phyloP scores from a whole-genome alignment of 805 yeast species.

The Isabelozyma gotoi region DNA sequence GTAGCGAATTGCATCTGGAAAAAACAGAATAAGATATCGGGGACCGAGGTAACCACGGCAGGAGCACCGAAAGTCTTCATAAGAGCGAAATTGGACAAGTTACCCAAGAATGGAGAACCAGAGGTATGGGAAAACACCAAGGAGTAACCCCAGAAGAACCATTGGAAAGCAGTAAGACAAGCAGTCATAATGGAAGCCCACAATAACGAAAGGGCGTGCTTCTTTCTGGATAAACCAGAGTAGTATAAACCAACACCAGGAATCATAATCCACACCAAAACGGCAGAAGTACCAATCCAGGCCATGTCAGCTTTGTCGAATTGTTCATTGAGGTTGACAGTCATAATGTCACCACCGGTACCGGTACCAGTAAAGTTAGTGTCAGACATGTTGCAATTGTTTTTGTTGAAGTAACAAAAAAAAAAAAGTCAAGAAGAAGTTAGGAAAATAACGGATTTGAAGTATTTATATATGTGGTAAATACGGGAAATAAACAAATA shows the following conservation, averaged over 20 bases:
- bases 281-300: constrained; percentile 78
- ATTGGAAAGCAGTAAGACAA: constrained; percentile 82
- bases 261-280: constrained; percentile 91
- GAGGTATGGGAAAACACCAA: constrained; percentile 74
- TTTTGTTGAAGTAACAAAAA: too few species aligned
- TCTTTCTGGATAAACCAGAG: constrained; percentile 91
- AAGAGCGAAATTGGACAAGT: constrained; percentile 76
- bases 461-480: background rate
- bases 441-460: background rate
- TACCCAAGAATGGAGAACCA: constrained; percentile 70
- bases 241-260: constrained; percentile 94
- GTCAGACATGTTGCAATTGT: background rate
- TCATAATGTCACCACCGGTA: constrained; percentile 80
- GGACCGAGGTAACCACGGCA: constrained; percentile 64
- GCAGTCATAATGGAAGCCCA: constrained; percentile 95
- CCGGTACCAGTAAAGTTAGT: constrained; percentile 54
- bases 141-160: constrained; percentile 99
- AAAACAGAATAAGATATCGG: constrained; percentile 85
- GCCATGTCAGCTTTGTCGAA: constrained; percentile 78
- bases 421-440: background rate
- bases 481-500: background rate
- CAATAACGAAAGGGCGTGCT: constrained; percentile 88
- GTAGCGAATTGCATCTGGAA: constrained; percentile 98
- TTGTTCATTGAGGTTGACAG: constrained; percentile 66
- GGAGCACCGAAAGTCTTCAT: constrained; percentile 83